These are phyloP conservation scores for Erythrophleum ivorense DNA, from an alignment of 331 rosid genomes.

Conservation along the genomic window DNA sequence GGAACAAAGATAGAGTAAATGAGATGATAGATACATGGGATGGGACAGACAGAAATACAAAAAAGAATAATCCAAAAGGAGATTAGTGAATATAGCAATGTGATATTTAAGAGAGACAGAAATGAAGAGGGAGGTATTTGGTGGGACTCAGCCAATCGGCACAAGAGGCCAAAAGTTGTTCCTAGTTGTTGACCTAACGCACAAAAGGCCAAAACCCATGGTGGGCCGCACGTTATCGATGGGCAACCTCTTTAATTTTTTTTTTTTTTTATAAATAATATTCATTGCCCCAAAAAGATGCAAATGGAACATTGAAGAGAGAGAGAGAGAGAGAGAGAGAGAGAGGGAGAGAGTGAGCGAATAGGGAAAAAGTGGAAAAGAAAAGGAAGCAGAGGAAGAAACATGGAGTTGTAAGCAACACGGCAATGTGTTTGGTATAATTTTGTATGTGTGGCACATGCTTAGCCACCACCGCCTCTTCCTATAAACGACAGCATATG, in stretches of 20 bases:
- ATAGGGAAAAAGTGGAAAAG: background rate
- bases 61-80: background rate
- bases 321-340: constrained; percentile 25
- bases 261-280: background rate
- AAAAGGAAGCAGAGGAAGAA: background rate
- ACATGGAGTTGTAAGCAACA: constrained; percentile 48
- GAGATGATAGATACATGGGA: background rate
- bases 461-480: constrained; percentile 50
- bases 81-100: background rate
- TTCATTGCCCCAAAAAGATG: constrained; percentile 31
- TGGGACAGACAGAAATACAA: background rate
- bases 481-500: constrained; percentile 43
- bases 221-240: constrained; percentile 63
- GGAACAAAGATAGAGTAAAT: background rate
- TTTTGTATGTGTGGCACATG: constrained; percentile 62
- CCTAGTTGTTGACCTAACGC: constrained; percentile 85
- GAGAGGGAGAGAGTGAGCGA: background rate
- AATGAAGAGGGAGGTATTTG: background rate
- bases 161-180: constrained; percentile 57
- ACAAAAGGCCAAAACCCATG: constrained; percentile 55
- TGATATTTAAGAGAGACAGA: too few relatives aligned
- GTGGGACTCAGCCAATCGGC: background rate
- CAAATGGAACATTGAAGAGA: constrained; percentile 33
- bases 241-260: background rate
- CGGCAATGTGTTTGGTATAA: constrained; percentile 54